Percentiles rank a stretch among this genome's conserved stretches.
These are phyloP conservation scores for Centella asiatica DNA, from an alignment of 129 eudicot species.

Conservation along the genomic window DNA sequence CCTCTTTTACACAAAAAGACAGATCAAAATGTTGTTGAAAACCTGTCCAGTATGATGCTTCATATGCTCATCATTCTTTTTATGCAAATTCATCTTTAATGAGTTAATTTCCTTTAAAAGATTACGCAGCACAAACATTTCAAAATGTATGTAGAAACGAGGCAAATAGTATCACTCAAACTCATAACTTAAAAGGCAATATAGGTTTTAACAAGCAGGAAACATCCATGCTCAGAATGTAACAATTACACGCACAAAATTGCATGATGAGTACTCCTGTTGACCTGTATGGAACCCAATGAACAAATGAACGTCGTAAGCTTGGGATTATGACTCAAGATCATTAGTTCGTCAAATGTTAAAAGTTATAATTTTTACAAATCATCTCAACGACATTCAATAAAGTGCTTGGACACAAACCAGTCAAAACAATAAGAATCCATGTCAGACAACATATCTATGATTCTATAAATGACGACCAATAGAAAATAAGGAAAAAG, in stretches of 20 bases:
- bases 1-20: slow-evolving; percentile 4
- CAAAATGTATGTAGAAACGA: neutral
- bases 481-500: neutral
- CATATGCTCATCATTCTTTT: neutral
- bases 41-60: neutral
- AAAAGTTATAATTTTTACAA: too few relatives aligned
- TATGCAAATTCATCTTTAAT: neutral
- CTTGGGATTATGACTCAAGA: too few relatives aligned
- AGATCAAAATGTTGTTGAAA: neutral
- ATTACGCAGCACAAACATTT: neutral
- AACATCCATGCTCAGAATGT: neutral
- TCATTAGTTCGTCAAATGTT: too few relatives aligned
- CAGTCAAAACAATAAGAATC: too few relatives aligned
- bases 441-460: neutral
- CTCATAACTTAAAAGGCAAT: neutral
- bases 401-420: neutral
- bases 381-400: neutral
- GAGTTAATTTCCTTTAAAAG: neutral
- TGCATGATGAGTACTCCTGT: neutral
- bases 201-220: neutral
- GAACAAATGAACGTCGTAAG: too few relatives aligned
- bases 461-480: neutral
- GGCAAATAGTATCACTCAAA: neutral
- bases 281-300: too few relatives aligned
- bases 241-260: neutral